Evolutionary conservation across 192 early-diverging fungal genomes (phyloP), one percentile per base, ranked within the genome.

Genomic region (Phycomyces blakesleeanus): DNA sequence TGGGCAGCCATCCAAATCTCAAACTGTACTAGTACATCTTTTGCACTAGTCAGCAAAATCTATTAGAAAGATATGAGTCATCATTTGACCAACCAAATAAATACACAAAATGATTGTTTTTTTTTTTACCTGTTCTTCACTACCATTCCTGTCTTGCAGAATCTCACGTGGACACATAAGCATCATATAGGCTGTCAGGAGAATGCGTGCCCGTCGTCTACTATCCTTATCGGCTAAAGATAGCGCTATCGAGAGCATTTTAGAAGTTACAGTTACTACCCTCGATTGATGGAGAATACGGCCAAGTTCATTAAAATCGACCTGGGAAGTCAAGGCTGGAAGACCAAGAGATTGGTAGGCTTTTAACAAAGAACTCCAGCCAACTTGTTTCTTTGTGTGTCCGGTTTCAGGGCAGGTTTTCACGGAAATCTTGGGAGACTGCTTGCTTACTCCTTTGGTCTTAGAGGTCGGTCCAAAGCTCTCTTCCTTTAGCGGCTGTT

Each of bases 151-250:
- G 56, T 67, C 72, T 9, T 78, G 76, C 66, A 89, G 79, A 21
- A 87, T 81, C 63, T 88, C 81, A 12, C 29, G 47, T 0, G 91
- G 87, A 47, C 90, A 83, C 1, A 78, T 79, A 39, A 83, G 74
- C 1, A 90, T 81, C 84, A 93, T 84, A 57, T 88, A 93, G 38
- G 84, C 75, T 63, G 79, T 86, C 55, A 93, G 61, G 50, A 92
- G 84, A 11, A 92, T 83, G 21, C 90, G 75, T 12, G 83, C 80
- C 40, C 41, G 51, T 7, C 52, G 39, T 21, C 63, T 20, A 77
- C 75, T 72, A 78, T 85, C 59, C 75, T 87, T 65, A 41, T 75
- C 66, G 0, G 42, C 47, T 50, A 62, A 52, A 27, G 59, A 63
- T 26, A 72, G 57, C 2, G 67, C 66, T 20, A 65, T 57, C 22